phyloP scores from a whole-genome alignment of 305 asterid species.

The Fraxinus dipetala region DNA sequence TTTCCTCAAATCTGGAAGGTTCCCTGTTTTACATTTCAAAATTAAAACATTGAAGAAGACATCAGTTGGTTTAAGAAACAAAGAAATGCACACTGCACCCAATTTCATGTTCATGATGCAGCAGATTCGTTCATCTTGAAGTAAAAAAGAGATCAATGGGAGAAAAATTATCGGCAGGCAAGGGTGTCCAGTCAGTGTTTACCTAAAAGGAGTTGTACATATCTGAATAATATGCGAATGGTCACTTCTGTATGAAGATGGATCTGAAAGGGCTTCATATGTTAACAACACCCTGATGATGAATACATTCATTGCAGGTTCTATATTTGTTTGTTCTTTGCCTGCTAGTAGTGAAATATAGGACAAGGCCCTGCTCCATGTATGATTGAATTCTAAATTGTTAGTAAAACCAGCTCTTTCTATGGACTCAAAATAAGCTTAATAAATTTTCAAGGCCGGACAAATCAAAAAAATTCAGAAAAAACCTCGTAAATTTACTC shows the following conservation, averaged over 20 bases:
- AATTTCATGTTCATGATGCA: slow-evolving; percentile 12
- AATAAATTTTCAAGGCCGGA: background rate
- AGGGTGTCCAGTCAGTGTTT: slow-evolving; percentile 22
- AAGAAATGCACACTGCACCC: slow-evolving; percentile 8
- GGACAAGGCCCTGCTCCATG: slow-evolving; percentile 71
- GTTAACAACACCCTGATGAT: slow-evolving; percentile 65
- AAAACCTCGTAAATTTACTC: slow-evolving; percentile 15
- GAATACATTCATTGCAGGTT: slow-evolving; percentile 62
- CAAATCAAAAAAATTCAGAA: background rate
- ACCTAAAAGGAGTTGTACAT: slow-evolving; percentile 95
- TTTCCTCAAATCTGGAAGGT: slow-evolving; percentile 78
- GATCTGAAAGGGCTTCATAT: slow-evolving; percentile 86
- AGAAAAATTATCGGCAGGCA: slow-evolving; percentile 13
- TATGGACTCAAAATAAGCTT: slow-evolving; percentile 18
- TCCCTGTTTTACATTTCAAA: slow-evolving; percentile 55
- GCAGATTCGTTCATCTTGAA: slow-evolving; percentile 6
- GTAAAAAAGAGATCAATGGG: slow-evolving; percentile 10
- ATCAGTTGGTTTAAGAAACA: slow-evolving; percentile 24
- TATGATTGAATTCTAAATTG: slow-evolving; percentile 7
- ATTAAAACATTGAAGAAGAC: slow-evolving; percentile 25
- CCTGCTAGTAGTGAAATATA: slow-evolving; percentile 58
- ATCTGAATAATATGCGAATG: slow-evolving; percentile 75
- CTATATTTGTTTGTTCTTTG: slow-evolving; percentile 59
- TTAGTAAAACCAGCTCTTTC: slow-evolving; percentile 27
- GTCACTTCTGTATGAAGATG: slow-evolving; percentile 78